phyloP scores from a whole-genome alignment of 2,329 filamentous ascomycete genomes.

The Thyridium curvatum region DNA sequence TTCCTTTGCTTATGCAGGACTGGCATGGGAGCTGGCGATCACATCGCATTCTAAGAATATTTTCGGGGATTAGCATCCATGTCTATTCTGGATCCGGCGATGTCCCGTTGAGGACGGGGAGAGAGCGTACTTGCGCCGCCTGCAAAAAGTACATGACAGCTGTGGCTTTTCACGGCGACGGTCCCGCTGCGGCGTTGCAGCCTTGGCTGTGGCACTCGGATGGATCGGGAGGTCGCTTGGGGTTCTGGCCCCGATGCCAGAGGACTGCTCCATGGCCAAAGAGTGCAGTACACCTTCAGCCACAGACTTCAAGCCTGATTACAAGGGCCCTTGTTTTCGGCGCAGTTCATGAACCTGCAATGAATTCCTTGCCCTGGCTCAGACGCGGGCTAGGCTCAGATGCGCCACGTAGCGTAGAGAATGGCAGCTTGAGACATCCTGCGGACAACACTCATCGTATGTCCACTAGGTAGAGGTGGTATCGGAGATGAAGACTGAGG shows the following conservation, averaged over 20 bases:
- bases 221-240: not conserved
- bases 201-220: not conserved
- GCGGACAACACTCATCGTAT: no score
- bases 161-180: slow-evolving; percentile 22
- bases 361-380: no score
- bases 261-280: not conserved
- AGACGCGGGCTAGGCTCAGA: no score
- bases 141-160: slow-evolving; percentile 20
- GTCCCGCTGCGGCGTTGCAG: not conserved
- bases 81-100: not conserved
- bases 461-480: no score
- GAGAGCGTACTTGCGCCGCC: slow-evolving; percentile 19
- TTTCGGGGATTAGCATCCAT: not conserved
- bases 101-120: slow-evolving; percentile 1
- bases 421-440: no score
- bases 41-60: slow-evolving; percentile 13
- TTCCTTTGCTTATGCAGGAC: slow-evolving; percentile 12
- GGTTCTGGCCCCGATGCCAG: no score
- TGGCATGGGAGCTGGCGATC: slow-evolving; percentile 16
- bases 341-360: no score
- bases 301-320: no score
- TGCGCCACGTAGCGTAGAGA: no score
- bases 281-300: no score
- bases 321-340: no score
- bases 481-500: no score